Percentiles rank a stretch among this genome's conserved stretches.
These are phyloP conservation scores for Cryphonectria japonica DNA, from an alignment of 2,329 filamentous ascomycete species.

Conservation along the genomic window DNA sequence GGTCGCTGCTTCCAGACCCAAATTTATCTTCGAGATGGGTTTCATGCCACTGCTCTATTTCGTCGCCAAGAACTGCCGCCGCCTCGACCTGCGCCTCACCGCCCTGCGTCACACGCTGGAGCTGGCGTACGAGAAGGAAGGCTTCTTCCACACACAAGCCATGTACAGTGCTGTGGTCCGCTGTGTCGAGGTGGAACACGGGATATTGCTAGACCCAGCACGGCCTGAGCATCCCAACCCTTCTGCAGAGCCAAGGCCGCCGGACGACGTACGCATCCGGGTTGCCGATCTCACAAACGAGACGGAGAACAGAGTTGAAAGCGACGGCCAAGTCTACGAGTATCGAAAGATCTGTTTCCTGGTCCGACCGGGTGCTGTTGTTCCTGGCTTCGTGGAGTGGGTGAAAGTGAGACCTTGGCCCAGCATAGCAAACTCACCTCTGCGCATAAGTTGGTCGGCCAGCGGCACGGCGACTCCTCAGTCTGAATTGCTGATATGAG, in stretches of 20 bases:
- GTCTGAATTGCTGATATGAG: too few relatives aligned
- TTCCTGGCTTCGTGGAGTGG: constrained; percentile 23
- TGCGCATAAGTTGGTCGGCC: not conserved
- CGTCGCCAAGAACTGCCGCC: constrained; percentile 45
- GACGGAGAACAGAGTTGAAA: constrained; percentile 1
- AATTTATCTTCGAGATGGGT: constrained; percentile 49
- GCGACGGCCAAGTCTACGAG: constrained; percentile 5
- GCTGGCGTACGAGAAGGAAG: constrained; percentile 41
- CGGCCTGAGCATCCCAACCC: constrained; percentile 10
- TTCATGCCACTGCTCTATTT: constrained; percentile 48
- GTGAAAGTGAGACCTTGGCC: constrained; percentile 9
- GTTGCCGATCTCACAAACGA: constrained; percentile 18
- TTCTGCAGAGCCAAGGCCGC: constrained; percentile 8
- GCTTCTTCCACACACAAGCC: constrained; percentile 43
- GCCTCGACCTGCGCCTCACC: constrained; percentile 45
- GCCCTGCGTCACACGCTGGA: constrained; percentile 43
- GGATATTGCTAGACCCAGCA: constrained; percentile 31
- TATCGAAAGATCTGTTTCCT: constrained; percentile 22
- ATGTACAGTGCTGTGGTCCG: constrained; percentile 39
- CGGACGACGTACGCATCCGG: constrained; percentile 17
- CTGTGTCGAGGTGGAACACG: constrained; percentile 43
- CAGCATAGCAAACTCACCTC: not conserved
- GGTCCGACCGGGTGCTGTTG: constrained; percentile 9
- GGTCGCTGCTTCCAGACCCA: constrained; percentile 29
- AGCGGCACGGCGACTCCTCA: not conserved